Conservation (phyloP, 2,329 filamentous ascomycete genomes). For the Exophiala aquamarina region DNA sequence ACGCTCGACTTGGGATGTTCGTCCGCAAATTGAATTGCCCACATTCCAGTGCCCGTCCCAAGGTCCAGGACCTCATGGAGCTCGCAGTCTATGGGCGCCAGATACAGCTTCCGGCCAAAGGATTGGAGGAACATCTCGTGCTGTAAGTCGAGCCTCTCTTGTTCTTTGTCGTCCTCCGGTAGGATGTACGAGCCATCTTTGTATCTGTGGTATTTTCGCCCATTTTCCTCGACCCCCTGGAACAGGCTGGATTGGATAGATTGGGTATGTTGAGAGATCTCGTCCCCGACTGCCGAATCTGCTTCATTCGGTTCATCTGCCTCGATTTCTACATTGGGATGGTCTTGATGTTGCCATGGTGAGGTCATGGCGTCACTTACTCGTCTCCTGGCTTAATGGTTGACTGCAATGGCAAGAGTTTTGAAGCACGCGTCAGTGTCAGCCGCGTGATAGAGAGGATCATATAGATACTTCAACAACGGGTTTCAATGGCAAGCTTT, state of each 20-base stretch:
- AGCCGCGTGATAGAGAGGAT: too few relatives aligned
- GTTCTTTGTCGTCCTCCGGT: conserved; percentile 36
- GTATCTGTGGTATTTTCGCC: conserved; percentile 23
- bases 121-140: conserved; percentile 14
- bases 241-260: conserved; percentile 10
- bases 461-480: too few relatives aligned
- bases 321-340: conserved; percentile 1
- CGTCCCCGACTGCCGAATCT: conserved; percentile 13
- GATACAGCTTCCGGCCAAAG: conserved; percentile 11
- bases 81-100: conserved; percentile 9
- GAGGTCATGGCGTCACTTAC: neutral
- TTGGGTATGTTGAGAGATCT: conserved; percentile 9
- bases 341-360: neutral
- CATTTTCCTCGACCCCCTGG: conserved; percentile 26
- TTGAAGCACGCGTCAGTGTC: too few relatives aligned
- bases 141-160: conserved; percentile 33
- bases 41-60: conserved; percentile 22
- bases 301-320: conserved; percentile 4
- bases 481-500: too few relatives aligned
- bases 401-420: too few relatives aligned
- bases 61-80: conserved; percentile 21
- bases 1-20: conserved; percentile 26
- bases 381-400: too few relatives aligned
- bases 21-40: conserved; percentile 25
- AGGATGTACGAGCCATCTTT: conserved; percentile 21